Percentiles rank a stretch among this genome's conserved stretches.
Evolutionary conservation across 2,329 filamentous ascomycete genomes (phyloP).

Genomic region (Calycina herbarum): DNA sequence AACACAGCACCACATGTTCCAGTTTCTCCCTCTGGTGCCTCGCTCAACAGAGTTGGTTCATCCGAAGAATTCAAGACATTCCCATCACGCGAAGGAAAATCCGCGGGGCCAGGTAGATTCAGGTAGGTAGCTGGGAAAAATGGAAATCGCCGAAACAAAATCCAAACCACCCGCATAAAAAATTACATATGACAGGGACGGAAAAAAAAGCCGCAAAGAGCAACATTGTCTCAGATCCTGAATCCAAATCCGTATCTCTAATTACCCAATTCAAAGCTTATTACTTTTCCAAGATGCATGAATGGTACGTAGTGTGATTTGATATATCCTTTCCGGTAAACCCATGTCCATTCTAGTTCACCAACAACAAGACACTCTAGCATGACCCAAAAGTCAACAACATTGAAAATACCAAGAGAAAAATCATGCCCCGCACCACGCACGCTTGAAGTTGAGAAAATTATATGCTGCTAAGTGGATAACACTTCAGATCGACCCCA

Average conservation of each 20-base stretch:
- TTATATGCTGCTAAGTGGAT: neutral
- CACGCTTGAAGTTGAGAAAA: neutral
- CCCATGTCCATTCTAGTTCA: neutral
- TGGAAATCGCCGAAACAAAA: neutral
- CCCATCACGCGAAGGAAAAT: neutral
- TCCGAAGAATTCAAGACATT: neutral
- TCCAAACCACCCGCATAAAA: neutral
- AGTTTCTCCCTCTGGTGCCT: no score
- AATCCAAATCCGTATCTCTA: neutral
- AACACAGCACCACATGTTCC: no score
- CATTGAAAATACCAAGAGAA: neutral
- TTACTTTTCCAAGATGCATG: neutral
- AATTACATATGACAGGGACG: neutral
- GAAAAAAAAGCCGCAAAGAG: neutral
- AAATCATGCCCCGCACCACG: conserved; percentile 4
- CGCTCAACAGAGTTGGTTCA: neutral
- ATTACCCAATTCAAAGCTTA: neutral
- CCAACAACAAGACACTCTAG: neutral
- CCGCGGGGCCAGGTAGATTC: neutral
- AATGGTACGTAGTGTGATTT: neutral
- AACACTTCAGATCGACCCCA: conserved; percentile 4
- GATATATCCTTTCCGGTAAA: neutral
- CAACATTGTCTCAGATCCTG: neutral
- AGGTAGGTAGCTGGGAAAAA: neutral
- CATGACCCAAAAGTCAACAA: conserved; percentile 5